Evolutionary conservation across 1,139 yeast genomes (phyloP).

Genomic region (Saccharomyces uvarum): DNA sequence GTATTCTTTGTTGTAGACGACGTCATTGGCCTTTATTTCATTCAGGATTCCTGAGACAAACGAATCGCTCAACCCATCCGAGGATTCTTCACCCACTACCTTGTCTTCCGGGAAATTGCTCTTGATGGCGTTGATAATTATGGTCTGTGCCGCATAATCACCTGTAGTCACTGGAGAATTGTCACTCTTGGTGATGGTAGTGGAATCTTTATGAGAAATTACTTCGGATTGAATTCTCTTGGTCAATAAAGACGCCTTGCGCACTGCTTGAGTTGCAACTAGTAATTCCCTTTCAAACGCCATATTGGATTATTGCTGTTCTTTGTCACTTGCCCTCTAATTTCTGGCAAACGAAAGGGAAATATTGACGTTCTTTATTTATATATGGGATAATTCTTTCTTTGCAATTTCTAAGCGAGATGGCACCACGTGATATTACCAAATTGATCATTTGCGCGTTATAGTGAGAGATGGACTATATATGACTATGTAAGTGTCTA

Average conservation of each 20-base stretch:
- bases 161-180: constrained; percentile 95
- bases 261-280: constrained; percentile 83
- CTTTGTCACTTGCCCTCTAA: background rate
- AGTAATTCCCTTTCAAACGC: constrained; percentile 49
- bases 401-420: background rate
- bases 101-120: constrained; percentile 75
- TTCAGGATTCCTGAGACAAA: constrained; percentile 44
- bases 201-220: constrained; percentile 45
- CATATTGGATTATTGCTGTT: constrained; percentile 13
- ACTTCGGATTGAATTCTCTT: constrained; percentile 64
- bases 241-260: constrained; percentile 75
- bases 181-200: constrained; percentile 75
- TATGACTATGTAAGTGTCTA: background rate
- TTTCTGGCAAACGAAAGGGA: background rate
- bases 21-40: constrained; percentile 42
- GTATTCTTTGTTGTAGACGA: constrained; percentile 11
- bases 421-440: background rate
- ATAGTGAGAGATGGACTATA: background rate
- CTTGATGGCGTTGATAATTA: constrained; percentile 75
- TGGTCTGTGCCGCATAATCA: constrained; percentile 93
- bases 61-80: constrained; percentile 49
- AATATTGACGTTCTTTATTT: background rate
- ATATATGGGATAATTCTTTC: background rate
- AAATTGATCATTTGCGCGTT: background rate
- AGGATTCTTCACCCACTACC: constrained; percentile 92